phyloP scores from a whole-genome alignment of 164 flowering plant genomes.

The Annona squamosa region DNA sequence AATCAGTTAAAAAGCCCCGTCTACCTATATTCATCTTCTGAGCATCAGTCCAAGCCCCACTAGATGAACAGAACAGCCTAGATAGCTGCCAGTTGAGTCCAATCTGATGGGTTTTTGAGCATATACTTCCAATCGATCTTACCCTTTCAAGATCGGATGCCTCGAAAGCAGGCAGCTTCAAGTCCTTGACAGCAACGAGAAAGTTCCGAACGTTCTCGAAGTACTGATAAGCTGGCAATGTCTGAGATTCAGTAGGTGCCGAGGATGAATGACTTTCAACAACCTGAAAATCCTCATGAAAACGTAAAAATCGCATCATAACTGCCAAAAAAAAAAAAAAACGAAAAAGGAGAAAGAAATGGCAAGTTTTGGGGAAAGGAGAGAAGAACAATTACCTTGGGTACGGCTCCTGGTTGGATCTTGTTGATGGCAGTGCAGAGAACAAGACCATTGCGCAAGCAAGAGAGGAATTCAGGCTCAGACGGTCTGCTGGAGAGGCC shows the following conservation, averaged over 20 bases:
- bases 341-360: neutral
- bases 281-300: conserved; percentile 53
- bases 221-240: conserved; percentile 85
- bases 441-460: conserved; percentile 76
- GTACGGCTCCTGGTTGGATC: conserved; percentile 74
- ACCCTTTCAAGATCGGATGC: conserved; percentile 94
- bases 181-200: conserved; percentile 60
- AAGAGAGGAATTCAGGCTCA: conserved; percentile 71
- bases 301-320: neutral
- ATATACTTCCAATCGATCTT: conserved; percentile 3
- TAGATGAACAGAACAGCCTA: neutral
- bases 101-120: neutral
- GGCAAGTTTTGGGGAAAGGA: neutral
- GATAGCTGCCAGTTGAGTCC: neutral
- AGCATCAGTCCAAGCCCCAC: neutral
- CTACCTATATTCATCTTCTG: neutral
- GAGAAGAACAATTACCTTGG: conserved; percentile 44
- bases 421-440: conserved; percentile 85
- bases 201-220: conserved; percentile 89
- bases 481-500: conserved; percentile 58
- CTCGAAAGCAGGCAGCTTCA: conserved; percentile 80
- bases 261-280: conserved; percentile 50
- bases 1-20: neutral
- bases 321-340: neutral
- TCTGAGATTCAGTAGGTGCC: conserved; percentile 43